phyloP scores from a whole-genome alignment of 441 rosid genomes.

The Metrosideros polymorpha region DNA sequence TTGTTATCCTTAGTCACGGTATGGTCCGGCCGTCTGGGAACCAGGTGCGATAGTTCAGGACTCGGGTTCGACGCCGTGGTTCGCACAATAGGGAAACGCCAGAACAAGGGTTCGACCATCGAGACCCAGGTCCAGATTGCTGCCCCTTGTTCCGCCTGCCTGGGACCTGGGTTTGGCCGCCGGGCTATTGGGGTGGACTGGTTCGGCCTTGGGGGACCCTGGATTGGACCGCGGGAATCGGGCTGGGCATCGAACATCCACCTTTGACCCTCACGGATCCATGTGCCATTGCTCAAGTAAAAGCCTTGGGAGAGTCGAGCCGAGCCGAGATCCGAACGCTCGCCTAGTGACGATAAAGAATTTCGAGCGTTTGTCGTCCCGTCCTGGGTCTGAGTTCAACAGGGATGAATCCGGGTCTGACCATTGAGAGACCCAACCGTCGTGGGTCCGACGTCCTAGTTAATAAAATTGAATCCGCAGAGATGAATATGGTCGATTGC shows the following conservation, averaged over 20 bases:
- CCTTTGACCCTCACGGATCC: background rate
- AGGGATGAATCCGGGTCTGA: too few relatives aligned
- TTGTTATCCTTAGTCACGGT: too few relatives aligned
- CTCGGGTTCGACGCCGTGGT: background rate
- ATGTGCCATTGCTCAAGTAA: background rate
- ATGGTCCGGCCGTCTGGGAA: accelerated
- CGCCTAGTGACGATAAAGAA: background rate
- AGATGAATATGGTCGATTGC: background rate
- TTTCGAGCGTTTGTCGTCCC: too few relatives aligned
- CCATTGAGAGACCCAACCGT: background rate
- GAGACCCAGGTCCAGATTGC: background rate
- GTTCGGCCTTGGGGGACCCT: background rate
- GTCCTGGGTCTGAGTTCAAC: background rate
- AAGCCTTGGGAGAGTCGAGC: background rate
- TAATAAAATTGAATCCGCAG: background rate
- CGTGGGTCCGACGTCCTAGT: background rate
- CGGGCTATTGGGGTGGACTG: background rate
- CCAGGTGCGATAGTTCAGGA: background rate
- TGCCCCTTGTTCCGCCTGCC: accelerated
- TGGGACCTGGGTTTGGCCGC: too few relatives aligned
- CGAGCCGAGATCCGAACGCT: background rate
- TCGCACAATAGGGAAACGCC: background rate
- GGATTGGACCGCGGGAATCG: background rate
- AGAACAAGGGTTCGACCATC: background rate
- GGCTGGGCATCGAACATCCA: accelerated